phyloP scores from a whole-genome alignment of 768 basidiomycete genomes.

The Tulasnella sp. region DNA sequence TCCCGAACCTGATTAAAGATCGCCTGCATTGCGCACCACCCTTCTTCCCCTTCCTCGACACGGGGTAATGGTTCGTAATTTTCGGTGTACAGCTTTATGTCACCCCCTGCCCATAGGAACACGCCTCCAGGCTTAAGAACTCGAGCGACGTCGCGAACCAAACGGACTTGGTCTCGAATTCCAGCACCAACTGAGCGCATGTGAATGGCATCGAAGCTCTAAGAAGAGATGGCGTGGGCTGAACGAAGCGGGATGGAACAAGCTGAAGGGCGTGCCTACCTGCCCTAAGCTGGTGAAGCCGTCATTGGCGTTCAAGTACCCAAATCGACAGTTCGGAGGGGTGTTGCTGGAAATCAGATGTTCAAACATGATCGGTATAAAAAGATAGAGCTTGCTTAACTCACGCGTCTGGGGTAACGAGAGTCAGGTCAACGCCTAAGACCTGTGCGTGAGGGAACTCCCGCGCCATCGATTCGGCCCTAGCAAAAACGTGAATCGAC shows the following conservation, averaged over 20 bases:
- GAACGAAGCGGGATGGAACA: background rate
- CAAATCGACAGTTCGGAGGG: conserved; percentile 13
- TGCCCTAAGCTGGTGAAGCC: background rate
- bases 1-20: background rate
- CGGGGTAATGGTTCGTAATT: conserved; percentile 9
- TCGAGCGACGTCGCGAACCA: conserved; percentile 24
- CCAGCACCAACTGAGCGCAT: background rate
- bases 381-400: background rate
- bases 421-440: conserved; percentile 17
- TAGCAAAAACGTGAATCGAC: background rate
- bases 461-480: conserved; percentile 27
- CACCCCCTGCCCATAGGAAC: background rate
- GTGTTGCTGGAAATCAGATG: background rate
- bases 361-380: background rate
- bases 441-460: conserved; percentile 30
- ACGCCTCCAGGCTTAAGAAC: conserved; percentile 21
- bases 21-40: conserved; percentile 17
- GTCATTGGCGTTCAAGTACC: conserved; percentile 5
- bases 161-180: conserved; percentile 19
- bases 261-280: background rate
- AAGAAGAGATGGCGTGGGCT: background rate
- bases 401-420: background rate
- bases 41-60: conserved; percentile 26
- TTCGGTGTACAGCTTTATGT: background rate
- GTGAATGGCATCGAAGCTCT: conserved; percentile 28